A percentile compares a stretch with the other conserved stretches of the same genome.
Evolutionary conservation across 2,329 filamentous ascomycete genomes (phyloP).

Genomic region (Colletotrichum filicis): DNA sequence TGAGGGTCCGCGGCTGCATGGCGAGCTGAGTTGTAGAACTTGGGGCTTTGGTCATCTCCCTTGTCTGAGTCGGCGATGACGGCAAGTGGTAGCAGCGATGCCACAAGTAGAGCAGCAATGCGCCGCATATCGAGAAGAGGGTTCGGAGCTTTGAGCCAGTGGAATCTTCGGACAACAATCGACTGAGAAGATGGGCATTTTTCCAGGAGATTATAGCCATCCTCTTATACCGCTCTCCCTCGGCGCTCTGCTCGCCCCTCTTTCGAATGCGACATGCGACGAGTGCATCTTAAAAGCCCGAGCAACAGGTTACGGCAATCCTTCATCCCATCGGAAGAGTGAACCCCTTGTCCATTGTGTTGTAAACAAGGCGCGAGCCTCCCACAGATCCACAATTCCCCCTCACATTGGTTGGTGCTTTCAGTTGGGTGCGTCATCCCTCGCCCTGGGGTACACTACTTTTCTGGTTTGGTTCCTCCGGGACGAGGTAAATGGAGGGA

Average conservation of each 20-base stretch:
- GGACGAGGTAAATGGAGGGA: background rate
- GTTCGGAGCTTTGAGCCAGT: background rate
- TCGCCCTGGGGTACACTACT: background rate
- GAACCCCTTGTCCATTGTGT: constrained; percentile 17
- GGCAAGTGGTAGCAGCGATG: background rate
- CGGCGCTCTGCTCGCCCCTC: constrained; percentile 7
- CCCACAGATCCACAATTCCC: constrained; percentile 20
- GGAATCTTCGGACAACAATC: background rate
- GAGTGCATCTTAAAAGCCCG: background rate
- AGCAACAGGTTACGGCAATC: background rate
- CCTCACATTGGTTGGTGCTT: constrained; percentile 1
- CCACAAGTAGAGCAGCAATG: background rate
- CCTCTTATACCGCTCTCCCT: constrained; percentile 6
- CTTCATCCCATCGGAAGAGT: constrained; percentile 6
- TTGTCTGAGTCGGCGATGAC: background rate
- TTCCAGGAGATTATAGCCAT: background rate
- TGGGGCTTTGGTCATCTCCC: constrained; percentile 28
- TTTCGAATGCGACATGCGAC: constrained; percentile 1
- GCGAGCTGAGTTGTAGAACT: constrained; percentile 47
- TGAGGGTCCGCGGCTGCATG: constrained; percentile 47
- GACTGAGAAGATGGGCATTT: background rate
- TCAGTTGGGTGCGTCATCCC: background rate
- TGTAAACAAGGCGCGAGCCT: constrained; percentile 5
- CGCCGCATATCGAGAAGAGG: constrained; percentile 2
- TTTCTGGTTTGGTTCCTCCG: background rate